Conservation (phyloP, 2,329 filamentous ascomycete genomes). For the Pyricularia sp. region DNA sequence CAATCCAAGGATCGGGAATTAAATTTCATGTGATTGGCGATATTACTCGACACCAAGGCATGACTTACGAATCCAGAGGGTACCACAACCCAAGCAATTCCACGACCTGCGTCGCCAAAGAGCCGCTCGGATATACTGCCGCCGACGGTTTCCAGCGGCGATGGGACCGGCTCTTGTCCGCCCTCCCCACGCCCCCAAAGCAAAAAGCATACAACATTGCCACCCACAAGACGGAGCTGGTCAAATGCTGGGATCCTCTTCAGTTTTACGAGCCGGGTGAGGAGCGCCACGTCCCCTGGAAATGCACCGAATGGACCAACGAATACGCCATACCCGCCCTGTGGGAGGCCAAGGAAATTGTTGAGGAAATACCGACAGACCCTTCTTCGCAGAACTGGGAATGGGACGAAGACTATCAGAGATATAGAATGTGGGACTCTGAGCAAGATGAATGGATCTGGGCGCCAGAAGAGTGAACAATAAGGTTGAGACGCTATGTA, state of each 20-base stretch:
- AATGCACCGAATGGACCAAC: constrained; percentile 4
- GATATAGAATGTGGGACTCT: no score
- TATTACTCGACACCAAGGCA: neutral
- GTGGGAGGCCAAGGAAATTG: neutral
- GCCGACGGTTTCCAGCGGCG: neutral
- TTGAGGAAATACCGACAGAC: neutral
- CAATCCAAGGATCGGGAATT: neutral
- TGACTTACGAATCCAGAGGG: neutral
- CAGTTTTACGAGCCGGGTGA: constrained; percentile 1
- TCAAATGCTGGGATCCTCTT: neutral
- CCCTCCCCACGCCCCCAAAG: neutral
- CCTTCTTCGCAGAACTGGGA: no score
- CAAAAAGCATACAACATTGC: constrained; percentile 4
- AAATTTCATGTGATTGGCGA: constrained; percentile 4
- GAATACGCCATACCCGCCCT: neutral
- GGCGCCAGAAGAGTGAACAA: no score
- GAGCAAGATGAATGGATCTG: no score
- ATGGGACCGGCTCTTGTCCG: constrained; percentile 2
- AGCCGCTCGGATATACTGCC: neutral
- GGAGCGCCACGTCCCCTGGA: neutral
- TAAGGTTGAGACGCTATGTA: no score
- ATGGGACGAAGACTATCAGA: no score
- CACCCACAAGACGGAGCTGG: neutral
- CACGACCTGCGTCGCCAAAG: neutral
- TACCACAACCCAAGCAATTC: neutral